Base-by-base conservation (phyloP, 345 rosid species). In the Limnanthes douglasii region DNA sequence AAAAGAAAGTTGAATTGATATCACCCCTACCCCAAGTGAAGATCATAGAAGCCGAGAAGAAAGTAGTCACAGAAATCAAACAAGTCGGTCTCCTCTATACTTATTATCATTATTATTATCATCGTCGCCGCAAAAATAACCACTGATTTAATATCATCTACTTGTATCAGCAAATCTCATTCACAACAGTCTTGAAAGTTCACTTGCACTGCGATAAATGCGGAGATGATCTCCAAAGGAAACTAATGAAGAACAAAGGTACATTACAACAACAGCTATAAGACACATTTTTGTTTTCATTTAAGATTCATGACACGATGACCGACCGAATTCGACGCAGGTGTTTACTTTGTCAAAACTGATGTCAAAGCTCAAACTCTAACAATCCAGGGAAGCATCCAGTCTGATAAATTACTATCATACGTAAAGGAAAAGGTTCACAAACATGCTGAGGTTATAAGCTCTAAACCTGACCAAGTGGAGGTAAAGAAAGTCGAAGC, bases 141-240 rank as follows among this genome's bases (percentile, higher is more conserved):
- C n/a, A n/a, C n/a, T n/a, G n/a, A n/a, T n/a, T n/a, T n/a, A n/a
- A n/a, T n/a, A n/a, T n/a, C n/a, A n/a, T n/a, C n/a, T n/a, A n/a
- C n/a, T n/a, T n/a, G n/a, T n/a, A n/a, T n/a, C n/a, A n/a, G n/a
- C n/a, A n/a, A n/a, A n/a, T n/a, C n/a, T n/a, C n/a, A n/a, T n/a
- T n/a, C n/a, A 64, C 73, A 7, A 72, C 65, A 21, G 6, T 68
- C 11, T 15, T 77, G 34, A 80, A 77, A 51, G 76, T 75, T 48
- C 67, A 74, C 52, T 57, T 86, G 59, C 94, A 86, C 46, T 86
- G 96, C 27, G 61, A 57, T 15, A 59, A 74, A 61, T 86, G 96
- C 26, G 86, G 70, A 34, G 44, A 35, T 30, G 96, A 80, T 30
- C 67, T 80, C 50, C 61, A 60, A 18, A 37, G 34, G 23, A 74